phyloP scores from a whole-genome alignment of 495 filamentous ascomycete genomes.

The Thozetella sp. region DNA sequence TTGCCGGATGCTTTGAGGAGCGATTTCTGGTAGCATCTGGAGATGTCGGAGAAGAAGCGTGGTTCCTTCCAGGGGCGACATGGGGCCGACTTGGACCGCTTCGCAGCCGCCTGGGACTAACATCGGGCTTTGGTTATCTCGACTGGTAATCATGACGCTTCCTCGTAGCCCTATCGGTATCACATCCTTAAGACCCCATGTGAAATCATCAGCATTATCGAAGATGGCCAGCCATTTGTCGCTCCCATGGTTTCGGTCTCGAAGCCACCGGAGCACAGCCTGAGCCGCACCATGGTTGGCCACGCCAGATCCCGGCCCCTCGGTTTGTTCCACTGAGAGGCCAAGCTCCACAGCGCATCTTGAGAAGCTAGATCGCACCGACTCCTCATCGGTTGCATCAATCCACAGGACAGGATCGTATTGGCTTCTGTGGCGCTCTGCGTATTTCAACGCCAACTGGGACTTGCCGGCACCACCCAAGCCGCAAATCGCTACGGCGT shows the following conservation, averaged over 20 bases:
- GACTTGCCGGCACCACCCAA: conserved; percentile 17
- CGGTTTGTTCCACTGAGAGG: conserved; percentile 14
- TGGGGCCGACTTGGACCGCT: conserved; percentile 8
- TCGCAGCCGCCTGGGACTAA: conserved; percentile 17
- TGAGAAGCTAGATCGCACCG: conserved; percentile 25
- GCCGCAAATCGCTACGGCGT: conserved; percentile 12
- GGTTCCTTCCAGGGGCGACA: conserved; percentile 12
- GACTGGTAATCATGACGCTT: conserved; percentile 25
- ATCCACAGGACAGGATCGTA: conserved; percentile 28
- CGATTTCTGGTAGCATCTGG: not conserved
- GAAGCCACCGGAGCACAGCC: conserved; percentile 26
- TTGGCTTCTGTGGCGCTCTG: conserved; percentile 15
- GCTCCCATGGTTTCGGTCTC: conserved; percentile 15
- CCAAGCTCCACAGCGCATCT: conserved; percentile 21
- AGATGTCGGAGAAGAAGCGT: conserved; percentile 15
- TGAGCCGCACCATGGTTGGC: conserved; percentile 14
- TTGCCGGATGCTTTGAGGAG: not conserved
- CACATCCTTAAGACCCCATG: conserved; percentile 22
- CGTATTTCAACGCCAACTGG: conserved; percentile 20
- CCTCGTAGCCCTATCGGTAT: conserved; percentile 21
- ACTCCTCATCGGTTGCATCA: conserved; percentile 21
- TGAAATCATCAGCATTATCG: conserved; percentile 26
- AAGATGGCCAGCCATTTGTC: conserved; percentile 26
- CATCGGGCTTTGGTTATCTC: conserved; percentile 15
- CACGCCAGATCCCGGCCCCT: conserved; percentile 16